Evolutionary conservation across 768 basidiomycete species (phyloP).

Genomic region (Auricularia auricula-judae): DNA sequence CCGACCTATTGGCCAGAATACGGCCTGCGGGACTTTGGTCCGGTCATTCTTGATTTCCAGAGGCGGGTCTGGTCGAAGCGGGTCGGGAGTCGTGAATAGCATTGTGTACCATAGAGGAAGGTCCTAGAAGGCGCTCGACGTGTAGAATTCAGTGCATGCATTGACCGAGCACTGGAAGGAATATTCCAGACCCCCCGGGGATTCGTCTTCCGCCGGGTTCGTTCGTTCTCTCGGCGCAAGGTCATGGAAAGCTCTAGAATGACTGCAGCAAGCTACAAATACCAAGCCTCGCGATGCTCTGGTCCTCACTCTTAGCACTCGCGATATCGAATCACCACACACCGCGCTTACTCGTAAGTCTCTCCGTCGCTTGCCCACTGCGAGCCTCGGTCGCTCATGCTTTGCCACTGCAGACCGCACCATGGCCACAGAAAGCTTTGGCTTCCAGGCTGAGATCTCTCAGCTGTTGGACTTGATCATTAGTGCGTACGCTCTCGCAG

Average conservation of each 20-base stretch:
- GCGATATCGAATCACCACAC: neutral
- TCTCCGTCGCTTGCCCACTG: neutral
- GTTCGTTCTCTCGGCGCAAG: neutral
- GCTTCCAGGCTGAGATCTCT: slow-evolving; percentile 99
- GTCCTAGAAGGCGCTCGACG: neutral
- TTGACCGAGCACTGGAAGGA: neutral
- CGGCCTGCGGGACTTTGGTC: slow-evolving; percentile 74
- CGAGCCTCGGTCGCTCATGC: neutral
- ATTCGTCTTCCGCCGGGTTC: neutral
- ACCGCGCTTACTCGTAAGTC: neutral
- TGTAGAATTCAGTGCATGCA: neutral
- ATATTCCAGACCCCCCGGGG: neutral
- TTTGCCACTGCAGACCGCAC: neutral
- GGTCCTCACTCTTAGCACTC: neutral
- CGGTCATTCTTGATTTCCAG: slow-evolving; percentile 83
- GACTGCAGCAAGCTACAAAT: neutral
- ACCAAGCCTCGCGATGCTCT: neutral
- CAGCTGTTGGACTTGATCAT: slow-evolving; percentile 98
- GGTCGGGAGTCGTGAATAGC: neutral
- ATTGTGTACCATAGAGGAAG: neutral
- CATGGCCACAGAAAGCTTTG: slow-evolving; percentile 61
- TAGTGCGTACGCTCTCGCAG: slow-evolving; percentile 41
- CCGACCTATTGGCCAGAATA: slow-evolving; percentile 89
- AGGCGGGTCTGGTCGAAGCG: slow-evolving; percentile 46
- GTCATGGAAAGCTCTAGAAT: neutral